Evolutionary conservation across 2,329 filamentous ascomycete species (phyloP).

Genomic region (Pseudocercospora fuligena): DNA sequence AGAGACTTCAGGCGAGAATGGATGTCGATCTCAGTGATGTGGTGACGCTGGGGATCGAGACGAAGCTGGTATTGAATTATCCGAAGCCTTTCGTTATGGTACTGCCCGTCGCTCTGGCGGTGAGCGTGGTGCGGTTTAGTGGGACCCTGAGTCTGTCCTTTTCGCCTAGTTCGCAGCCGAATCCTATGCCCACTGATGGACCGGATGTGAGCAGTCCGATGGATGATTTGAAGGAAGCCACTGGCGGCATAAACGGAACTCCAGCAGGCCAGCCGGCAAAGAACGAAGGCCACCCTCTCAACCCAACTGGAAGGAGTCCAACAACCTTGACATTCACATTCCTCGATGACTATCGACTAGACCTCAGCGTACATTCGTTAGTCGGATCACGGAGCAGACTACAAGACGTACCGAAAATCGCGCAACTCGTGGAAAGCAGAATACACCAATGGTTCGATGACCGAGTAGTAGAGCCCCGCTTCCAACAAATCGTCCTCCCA

Average conservation of each 20-base stretch:
- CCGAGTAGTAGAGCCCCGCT: conserved; percentile 80
- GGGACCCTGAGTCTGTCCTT: conserved; percentile 94
- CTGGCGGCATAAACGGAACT: conserved; percentile 8
- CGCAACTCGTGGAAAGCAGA: conserved; percentile 77
- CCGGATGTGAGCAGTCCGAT: conserved; percentile 32
- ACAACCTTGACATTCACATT: conserved; percentile 97
- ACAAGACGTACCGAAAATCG: conserved; percentile 87
- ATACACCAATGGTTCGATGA: conserved; percentile 89
- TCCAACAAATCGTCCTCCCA: conserved; percentile 83
- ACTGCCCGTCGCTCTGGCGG: conserved; percentile 86
- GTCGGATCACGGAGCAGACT: conserved; percentile 78
- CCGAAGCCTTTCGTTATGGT: conserved; percentile 88
- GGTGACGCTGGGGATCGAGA: conserved; percentile 92
- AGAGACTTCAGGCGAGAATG: conserved; percentile 89
- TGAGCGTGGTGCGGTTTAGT: conserved; percentile 91
- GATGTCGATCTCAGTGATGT: conserved; percentile 97
- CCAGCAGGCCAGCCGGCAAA: conserved; percentile 32
- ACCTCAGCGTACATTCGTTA: conserved; percentile 79
- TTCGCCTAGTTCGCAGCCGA: conserved; percentile 65
- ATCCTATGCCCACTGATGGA: conserved; percentile 40
- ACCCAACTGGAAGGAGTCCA: conserved; percentile 49
- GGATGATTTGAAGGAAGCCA: conserved; percentile 21
- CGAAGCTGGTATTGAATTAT: conserved; percentile 91
- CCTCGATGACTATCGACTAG: conserved; percentile 82
- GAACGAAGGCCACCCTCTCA: conserved; percentile 41